A percentile compares a stretch with the other conserved stretches of the same genome.
Conservation (phyloP, 371 early-diverging fungal genomes). For the Blastocladiella emersonii region DNA sequence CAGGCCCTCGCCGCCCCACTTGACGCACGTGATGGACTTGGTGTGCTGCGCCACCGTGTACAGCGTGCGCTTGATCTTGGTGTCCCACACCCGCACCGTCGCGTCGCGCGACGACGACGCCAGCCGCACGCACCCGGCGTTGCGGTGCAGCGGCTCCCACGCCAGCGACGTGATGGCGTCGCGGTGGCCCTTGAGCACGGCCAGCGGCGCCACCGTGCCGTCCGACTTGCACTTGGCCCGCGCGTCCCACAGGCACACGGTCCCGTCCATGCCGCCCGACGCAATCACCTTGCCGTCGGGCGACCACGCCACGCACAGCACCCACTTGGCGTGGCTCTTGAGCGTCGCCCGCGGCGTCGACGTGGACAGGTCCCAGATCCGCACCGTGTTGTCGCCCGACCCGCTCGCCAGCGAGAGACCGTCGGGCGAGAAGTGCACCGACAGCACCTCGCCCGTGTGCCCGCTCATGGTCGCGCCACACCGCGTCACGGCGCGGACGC, state of each 20-base stretch:
- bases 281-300: conserved; percentile 75
- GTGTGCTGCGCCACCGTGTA: conserved; percentile 80
- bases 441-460: conserved; percentile 86
- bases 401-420: conserved; percentile 82
- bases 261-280: conserved; percentile 90
- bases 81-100: conserved; percentile 94
- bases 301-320: conserved; percentile 83
- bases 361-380: conserved; percentile 93
- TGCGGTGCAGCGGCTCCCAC: conserved; percentile 87
- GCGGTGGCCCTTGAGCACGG: conserved; percentile 65
- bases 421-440: conserved; percentile 82
- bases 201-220: conserved; percentile 46
- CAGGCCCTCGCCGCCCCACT: conserved; percentile 90
- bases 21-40: conserved; percentile 75
- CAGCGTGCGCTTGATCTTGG: conserved; percentile 50
- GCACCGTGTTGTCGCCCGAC: conserved; percentile 88
- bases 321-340: conserved; percentile 84
- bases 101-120: conserved; percentile 90
- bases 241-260: conserved; percentile 71
- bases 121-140: conserved; percentile 49
- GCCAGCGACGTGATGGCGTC: conserved; percentile 77
- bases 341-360: conserved; percentile 70
- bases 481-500: conserved; percentile 78
- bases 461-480: conserved; percentile 77
- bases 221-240: conserved; percentile 34